Evolutionary conservation across 2,329 filamentous ascomycete species (phyloP).

Genomic region (Claviceps africana): DNA sequence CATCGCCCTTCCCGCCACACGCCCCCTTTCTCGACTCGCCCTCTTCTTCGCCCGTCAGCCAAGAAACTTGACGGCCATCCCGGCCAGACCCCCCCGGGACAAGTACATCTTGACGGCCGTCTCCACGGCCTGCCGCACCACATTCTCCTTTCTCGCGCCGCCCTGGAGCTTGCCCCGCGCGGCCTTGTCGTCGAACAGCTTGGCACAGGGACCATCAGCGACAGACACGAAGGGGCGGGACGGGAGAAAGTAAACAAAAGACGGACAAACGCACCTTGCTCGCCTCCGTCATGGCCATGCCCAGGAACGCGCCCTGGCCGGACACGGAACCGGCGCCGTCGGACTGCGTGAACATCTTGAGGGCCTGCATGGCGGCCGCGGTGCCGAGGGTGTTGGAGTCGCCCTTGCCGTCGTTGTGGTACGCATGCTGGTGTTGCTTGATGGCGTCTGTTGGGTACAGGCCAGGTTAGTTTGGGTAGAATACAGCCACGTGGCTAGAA

Average conservation of each 20-base stretch:
- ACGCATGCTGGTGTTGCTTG: slow-evolving; percentile 62
- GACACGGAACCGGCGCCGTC: slow-evolving; percentile 29
- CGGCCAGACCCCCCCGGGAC: slow-evolving; percentile 26
- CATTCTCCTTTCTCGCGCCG: slow-evolving; percentile 64
- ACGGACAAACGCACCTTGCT: slow-evolving; percentile 46
- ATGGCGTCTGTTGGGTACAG: slow-evolving; percentile 45
- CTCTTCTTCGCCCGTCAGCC: neutral
- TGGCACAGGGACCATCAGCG: neutral
- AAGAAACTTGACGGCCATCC: slow-evolving; percentile 33
- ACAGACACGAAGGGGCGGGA: neutral
- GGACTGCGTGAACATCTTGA: slow-evolving; percentile 62
- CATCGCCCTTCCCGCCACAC: too few species aligned
- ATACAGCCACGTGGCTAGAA: too few species aligned
- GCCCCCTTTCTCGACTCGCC: too few species aligned
- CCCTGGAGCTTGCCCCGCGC: slow-evolving; percentile 37
- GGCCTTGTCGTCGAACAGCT: slow-evolving; percentile 48
- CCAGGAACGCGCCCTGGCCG: slow-evolving; percentile 68
- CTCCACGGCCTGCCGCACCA: slow-evolving; percentile 65
- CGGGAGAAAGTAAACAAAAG: neutral
- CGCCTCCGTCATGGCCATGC: slow-evolving; percentile 77
- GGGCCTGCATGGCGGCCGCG: slow-evolving; percentile 67
- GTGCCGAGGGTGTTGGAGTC: slow-evolving; percentile 45
- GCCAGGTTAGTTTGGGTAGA: too few species aligned
- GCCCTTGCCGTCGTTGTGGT: slow-evolving; percentile 35
- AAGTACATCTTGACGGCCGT: slow-evolving; percentile 85